A percentile compares a stretch with the other conserved stretches of the same genome.
phyloP scores from a whole-genome alignment of 495 filamentous ascomycete species.

The Aspergillus incahuasiensis region DNA sequence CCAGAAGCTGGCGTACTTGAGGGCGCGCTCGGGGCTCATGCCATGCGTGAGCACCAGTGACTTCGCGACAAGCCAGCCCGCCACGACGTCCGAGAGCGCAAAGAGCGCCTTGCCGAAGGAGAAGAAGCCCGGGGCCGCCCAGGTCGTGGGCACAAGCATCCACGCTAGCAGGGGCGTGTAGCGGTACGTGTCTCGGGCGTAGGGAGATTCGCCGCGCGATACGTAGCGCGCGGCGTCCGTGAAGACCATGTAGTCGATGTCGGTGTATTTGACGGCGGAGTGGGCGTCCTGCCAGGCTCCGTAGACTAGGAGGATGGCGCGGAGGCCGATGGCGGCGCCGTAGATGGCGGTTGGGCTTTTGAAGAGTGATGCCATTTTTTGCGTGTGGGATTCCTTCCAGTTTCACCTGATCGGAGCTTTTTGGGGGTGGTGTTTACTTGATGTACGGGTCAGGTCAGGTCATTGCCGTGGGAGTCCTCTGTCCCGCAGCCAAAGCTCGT shows the following conservation, averaged over 20 bases:
- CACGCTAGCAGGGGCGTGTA: slow-evolving; percentile 93
- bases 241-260: slow-evolving; percentile 98
- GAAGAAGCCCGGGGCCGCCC: slow-evolving; percentile 42
- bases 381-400: not conserved
- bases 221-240: slow-evolving; percentile 90
- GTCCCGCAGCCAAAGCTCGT: too few species aligned
- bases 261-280: slow-evolving; percentile 92
- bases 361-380: slow-evolving; percentile 33
- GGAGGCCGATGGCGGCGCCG: slow-evolving; percentile 60
- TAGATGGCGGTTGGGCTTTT: slow-evolving; percentile 55
- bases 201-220: slow-evolving; percentile 62
- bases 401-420: too few species aligned
- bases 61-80: slow-evolving; percentile 79
- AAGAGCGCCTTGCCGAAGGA: slow-evolving; percentile 88
- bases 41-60: slow-evolving; percentile 45
- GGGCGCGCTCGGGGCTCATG: slow-evolving; percentile 49
- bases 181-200: slow-evolving; percentile 87
- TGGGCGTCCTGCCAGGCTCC: slow-evolving; percentile 87
- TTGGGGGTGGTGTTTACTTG: too few species aligned
- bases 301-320: slow-evolving; percentile 70
- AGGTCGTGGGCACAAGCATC: slow-evolving; percentile 78
- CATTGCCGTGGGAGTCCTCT: too few species aligned
- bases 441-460: too few species aligned
- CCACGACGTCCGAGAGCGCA: slow-evolving; percentile 72
- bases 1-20: slow-evolving; percentile 81